A percentile compares a stretch with the other conserved stretches of the same genome.
These are phyloP conservation scores for Nicotiana knightiana DNA, from an alignment of 257 asterid genomes.

Conservation along the genomic window DNA sequence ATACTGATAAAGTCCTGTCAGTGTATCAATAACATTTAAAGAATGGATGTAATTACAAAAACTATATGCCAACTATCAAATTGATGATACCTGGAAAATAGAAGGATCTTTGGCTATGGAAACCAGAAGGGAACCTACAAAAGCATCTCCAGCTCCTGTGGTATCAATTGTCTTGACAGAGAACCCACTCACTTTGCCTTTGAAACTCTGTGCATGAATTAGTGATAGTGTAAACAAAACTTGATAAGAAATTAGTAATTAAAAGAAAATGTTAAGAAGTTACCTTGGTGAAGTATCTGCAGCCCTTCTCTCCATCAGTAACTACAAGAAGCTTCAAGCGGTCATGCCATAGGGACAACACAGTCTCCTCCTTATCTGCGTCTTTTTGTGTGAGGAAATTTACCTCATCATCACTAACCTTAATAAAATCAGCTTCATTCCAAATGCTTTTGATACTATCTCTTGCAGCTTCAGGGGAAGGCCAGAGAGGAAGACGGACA, in stretches of 20 bases:
- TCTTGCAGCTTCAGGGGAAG: conserved; percentile 34
- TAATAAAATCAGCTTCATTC: conserved; percentile 44
- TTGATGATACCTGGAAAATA: conserved; percentile 17
- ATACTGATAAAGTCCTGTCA: not conserved
- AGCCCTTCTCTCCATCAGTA: conserved; percentile 40
- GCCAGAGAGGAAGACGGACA: conserved; percentile 48
- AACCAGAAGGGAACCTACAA: conserved; percentile 39
- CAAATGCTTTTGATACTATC: conserved; percentile 36
- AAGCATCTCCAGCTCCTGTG: conserved; percentile 50
- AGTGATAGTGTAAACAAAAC: not conserved
- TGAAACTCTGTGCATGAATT: conserved; percentile 13
- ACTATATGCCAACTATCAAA: not conserved
- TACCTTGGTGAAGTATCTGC: conserved; percentile 41
- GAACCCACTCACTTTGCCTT: conserved; percentile 29
- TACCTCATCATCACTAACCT: conserved; percentile 42
- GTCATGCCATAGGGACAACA: conserved; percentile 34
- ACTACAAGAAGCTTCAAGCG: conserved; percentile 29
- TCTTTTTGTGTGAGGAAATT: conserved; percentile 30
- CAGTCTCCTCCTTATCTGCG: conserved; percentile 18
- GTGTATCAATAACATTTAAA: not conserved
- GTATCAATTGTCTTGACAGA: conserved; percentile 41
- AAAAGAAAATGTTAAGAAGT: not conserved
- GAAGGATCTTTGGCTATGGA: conserved; percentile 28
- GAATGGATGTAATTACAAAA: too few species aligned
- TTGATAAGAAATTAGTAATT: too few species aligned